phyloP scores from a whole-genome alignment of 1,139 yeast genomes.

The Yamadazyma buinensis region DNA sequence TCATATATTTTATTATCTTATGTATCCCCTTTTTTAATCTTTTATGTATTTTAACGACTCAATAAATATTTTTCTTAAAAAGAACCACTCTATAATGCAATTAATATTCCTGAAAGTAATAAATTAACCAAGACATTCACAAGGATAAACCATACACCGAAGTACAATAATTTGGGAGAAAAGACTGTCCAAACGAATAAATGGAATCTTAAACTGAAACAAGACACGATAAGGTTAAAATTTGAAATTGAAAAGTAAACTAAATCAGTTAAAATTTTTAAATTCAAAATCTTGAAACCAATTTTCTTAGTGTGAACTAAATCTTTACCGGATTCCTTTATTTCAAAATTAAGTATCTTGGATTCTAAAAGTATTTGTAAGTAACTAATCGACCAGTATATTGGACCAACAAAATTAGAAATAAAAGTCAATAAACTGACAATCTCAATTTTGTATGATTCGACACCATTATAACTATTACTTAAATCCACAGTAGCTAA shows the following conservation, averaged over 20 bases:
- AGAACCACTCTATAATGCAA: constrained; percentile 5
- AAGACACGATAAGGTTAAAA: constrained; percentile 59
- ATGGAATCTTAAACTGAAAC: constrained; percentile 75
- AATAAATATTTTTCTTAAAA: not conserved
- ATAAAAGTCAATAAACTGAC: constrained; percentile 80
- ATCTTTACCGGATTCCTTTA: constrained; percentile 10
- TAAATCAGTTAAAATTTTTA: constrained; percentile 32
- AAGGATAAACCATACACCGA: constrained; percentile 68
- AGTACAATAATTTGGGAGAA: constrained; percentile 84
- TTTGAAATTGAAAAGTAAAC: constrained; percentile 62
- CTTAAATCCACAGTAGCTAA: constrained; percentile 87
- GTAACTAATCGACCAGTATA: constrained; percentile 72
- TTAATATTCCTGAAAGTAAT: constrained; percentile 15
- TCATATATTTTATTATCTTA: too few species aligned
- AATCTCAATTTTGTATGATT: constrained; percentile 58
- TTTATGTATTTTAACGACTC: too few species aligned
- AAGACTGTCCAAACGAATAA: constrained; percentile 96
- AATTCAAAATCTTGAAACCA: constrained; percentile 22
- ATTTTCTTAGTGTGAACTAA: constrained; percentile 7
- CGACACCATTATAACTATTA: constrained; percentile 87
- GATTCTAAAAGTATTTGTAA: constrained; percentile 42
- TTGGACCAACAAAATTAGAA: constrained; percentile 81
- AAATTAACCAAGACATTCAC: constrained; percentile 46
- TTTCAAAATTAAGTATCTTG: constrained; percentile 13
- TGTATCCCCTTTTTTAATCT: too few species aligned